These are phyloP conservation scores for Aureobasidium sp. DNA, from an alignment of 2,329 filamentous ascomycete genomes.

Conservation along the genomic window DNA sequence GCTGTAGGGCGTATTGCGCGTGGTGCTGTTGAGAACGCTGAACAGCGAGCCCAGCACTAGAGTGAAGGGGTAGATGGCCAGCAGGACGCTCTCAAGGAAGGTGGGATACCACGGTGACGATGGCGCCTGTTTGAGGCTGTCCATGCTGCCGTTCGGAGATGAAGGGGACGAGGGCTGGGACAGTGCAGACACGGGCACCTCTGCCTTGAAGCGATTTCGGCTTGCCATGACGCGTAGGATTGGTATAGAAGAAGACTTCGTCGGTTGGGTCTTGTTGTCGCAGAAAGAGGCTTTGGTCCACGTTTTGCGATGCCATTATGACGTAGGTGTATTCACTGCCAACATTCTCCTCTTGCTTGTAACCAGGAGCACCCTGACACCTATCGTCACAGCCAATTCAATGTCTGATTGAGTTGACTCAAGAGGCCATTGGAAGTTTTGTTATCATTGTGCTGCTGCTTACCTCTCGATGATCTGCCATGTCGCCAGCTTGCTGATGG, in stretches of 20 bases:
- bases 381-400: no score
- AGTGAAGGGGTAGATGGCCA: conserved; percentile 67
- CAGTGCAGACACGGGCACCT: not conserved
- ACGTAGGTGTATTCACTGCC: conserved; percentile 5
- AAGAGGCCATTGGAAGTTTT: not conserved
- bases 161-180: not conserved
- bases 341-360: not conserved
- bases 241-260: not conserved
- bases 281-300: conserved; percentile 2
- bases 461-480: no score
- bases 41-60: conserved; percentile 78
- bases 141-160: not conserved
- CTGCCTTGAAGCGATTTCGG: conserved; percentile 5
- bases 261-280: not conserved
- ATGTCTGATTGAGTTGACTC: not conserved
- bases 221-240: not conserved
- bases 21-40: conserved; percentile 71
- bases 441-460: no score
- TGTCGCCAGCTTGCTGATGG: no score
- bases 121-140: not conserved
- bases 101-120: conserved; percentile 61
- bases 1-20: conserved; percentile 58
- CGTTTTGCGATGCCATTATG: not conserved
- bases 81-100: conserved; percentile 55
- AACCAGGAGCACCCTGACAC: no score